Evolutionary conservation across 345 rosid genomes (phyloP).

Genomic region (Salix koriyanagi): DNA sequence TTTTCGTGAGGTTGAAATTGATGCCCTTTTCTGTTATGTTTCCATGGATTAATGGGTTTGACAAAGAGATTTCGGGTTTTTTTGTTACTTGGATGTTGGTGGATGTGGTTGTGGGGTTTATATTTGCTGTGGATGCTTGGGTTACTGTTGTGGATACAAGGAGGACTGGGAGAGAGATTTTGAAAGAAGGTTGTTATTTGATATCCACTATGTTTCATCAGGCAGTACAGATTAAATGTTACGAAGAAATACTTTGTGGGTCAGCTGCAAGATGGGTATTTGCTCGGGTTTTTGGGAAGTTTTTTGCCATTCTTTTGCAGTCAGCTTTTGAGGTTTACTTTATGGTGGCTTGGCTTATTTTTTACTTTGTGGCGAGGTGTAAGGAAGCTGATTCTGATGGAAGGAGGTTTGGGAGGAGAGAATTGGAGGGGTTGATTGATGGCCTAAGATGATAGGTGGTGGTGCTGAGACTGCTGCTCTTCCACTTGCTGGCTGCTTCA

Average conservation of each 20-base stretch:
- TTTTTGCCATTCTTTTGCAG: conserved; percentile 57
- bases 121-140: conserved; percentile 80
- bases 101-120: conserved; percentile 60
- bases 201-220: conserved; percentile 62
- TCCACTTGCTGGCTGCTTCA: conserved; percentile 26
- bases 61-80: conserved; percentile 82
- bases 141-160: conserved; percentile 79
- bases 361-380: conserved; percentile 67
- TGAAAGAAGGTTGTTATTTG: conserved; percentile 81
- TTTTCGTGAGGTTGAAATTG: conserved; percentile 79
- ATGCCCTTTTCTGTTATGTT: conserved; percentile 85
- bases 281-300: conserved; percentile 46
- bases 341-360: conserved; percentile 85
- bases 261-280: conserved; percentile 59
- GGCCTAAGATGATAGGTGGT: conserved; percentile 52
- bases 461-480: conserved; percentile 17
- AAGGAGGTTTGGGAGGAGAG: conserved; percentile 78
- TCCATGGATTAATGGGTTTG: conserved; percentile 77
- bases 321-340: conserved; percentile 77
- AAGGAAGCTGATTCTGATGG: conserved; percentile 67
- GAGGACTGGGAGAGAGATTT: conserved; percentile 78
- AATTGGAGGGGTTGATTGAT: conserved; percentile 69
- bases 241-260: conserved; percentile 79
- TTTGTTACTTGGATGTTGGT: conserved; percentile 74
- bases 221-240: conserved; percentile 73